These are phyloP conservation scores for Peronospora belbahrii DNA, from an alignment of 352 stramenopile species.

Conservation along the genomic window DNA sequence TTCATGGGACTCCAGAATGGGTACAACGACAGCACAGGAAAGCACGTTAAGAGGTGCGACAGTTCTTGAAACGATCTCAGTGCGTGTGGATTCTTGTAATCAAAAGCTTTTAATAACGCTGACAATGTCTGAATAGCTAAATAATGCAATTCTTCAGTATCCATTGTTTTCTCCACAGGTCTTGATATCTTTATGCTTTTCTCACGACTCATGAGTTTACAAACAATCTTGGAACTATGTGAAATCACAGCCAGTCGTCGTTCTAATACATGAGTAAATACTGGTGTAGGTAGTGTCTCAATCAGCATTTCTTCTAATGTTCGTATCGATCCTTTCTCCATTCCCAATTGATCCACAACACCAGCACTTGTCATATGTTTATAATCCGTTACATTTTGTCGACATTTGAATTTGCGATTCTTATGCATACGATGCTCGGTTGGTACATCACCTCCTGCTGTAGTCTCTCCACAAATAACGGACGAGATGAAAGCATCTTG, in stretches of 20 bases:
- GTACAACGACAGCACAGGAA: constrained; percentile 71
- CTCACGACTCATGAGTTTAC: constrained; percentile 44
- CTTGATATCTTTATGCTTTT: constrained; percentile 32
- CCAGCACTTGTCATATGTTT: constrained; percentile 79
- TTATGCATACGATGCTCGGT: constrained; percentile 85
- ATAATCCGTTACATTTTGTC: constrained; percentile 73
- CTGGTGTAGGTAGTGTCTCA: constrained; percentile 59
- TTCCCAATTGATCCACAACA: constrained; percentile 56
- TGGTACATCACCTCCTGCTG: constrained; percentile 59
- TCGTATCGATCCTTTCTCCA: constrained; percentile 67
- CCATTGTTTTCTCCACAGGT: constrained; percentile 26
- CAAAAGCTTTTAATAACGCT: constrained; percentile 60
- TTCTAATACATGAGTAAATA: constrained; percentile 74
- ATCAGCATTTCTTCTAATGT: constrained; percentile 81
- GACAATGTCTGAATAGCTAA: constrained; percentile 77
- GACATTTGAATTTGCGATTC: constrained; percentile 73
- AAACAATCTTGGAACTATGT: constrained; percentile 63
- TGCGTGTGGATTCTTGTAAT: constrained; percentile 44
- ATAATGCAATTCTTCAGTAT: constrained; percentile 69
- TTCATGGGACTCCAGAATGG: constrained; percentile 81
- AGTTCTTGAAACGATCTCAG: constrained; percentile 72
- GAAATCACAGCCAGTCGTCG: constrained; percentile 72
- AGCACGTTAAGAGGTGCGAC: constrained; percentile 60
- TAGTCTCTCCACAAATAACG: constrained; percentile 69
- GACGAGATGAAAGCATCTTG: constrained; percentile 73